Percentiles rank a stretch among this genome's conserved stretches.
Conservation (phyloP, 2,329 filamentous ascomycete species). For the Cladophialophora carrionii region DNA sequence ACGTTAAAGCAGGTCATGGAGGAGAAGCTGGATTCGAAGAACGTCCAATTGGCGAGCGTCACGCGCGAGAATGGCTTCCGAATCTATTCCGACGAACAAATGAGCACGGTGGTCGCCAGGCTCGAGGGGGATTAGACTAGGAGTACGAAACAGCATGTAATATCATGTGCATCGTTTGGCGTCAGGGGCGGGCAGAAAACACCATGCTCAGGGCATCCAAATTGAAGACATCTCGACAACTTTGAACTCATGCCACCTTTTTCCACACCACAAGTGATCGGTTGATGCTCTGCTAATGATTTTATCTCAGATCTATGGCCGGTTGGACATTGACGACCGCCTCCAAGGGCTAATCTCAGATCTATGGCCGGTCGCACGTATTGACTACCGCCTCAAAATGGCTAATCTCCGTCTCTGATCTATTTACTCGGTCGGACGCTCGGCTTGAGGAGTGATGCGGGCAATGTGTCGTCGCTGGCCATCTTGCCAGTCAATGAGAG, state of each 20-base stretch:
- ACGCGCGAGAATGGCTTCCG: constrained; percentile 97
- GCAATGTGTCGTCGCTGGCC: constrained; percentile 57
- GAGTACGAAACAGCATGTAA: constrained; percentile 3
- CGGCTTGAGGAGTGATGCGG: constrained; percentile 57
- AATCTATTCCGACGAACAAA: constrained; percentile 98
- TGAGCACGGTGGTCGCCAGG: constrained; percentile 87
- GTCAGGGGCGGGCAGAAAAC: constrained; percentile 27
- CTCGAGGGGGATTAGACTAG: constrained; percentile 48
- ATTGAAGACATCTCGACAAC: constrained; percentile 20
- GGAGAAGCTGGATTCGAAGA: constrained; percentile 98
- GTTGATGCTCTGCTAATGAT: constrained; percentile 21
- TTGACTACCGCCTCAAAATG: not conserved
- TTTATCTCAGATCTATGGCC: constrained; percentile 15
- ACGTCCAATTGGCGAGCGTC: constrained; percentile 95
- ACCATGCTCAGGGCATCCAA: constrained; percentile 11
- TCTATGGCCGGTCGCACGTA: constrained; percentile 5
- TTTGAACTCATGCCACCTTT: not conserved
- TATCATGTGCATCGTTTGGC: constrained; percentile 31
- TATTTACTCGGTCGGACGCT: constrained; percentile 51
- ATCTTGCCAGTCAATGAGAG: constrained; percentile 57
- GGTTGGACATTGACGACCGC: not conserved
- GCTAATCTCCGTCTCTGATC: not conserved
- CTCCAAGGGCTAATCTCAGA: constrained; percentile 13
- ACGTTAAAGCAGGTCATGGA: constrained; percentile 99
- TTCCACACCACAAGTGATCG: constrained; percentile 14